Base-by-base conservation (phyloP, 2,329 filamentous ascomycete species). In the Verticillium albo-atrum region DNA sequence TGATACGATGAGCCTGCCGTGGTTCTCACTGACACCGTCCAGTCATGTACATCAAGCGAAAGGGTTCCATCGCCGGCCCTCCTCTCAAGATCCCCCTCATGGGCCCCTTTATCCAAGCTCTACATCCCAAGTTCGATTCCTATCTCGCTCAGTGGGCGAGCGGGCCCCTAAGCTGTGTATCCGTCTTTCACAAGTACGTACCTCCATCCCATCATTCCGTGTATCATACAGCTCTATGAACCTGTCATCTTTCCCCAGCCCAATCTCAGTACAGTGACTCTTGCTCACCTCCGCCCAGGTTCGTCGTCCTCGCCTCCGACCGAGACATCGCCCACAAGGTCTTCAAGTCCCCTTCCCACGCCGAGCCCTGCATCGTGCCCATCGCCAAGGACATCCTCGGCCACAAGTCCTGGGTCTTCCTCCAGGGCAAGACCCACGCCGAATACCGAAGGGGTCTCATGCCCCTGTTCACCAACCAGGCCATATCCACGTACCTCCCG, bases 291-390 rank as follows among this genome's bases (percentile, higher is more conserved):
- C 55, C 20, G 2, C 1, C 2, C 64, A 90, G 89, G 68, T 93
- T 93, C 72, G 89, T 93, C 61, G 88, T 93, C 55, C 88, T 93
- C 63, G 89, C 87, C 28, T 90, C 89, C 9, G 88, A 88, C 56
- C 86, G 89, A 66, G 90, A 93, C 73, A 84, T 92, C 71, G 88
- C 90, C 54, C 88, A 89, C 71, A 93, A 92, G 70, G 88, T 92
- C 64, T 90, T 93, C 82, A 93, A 92, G 72, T 91, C 89, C 6
- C 89, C 90, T 5, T 71, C 76, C 27, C 91, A 87, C 66, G 86
- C 89, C 70, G 90, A 91, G 69, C 90, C 90, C 35, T 93, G 89
- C 71, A 83, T 93, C 30, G 90, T 92, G 3, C 89, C 91, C 65
- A 82, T 89, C 58, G 90, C 90, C 7, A 84, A 87, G 71, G 90